Percentiles rank a stretch among this genome's conserved stretches.
These are phyloP conservation scores for Epichloe coenophiala DNA, from an alignment of 2,329 filamentous ascomycete genomes.

Conservation along the genomic window DNA sequence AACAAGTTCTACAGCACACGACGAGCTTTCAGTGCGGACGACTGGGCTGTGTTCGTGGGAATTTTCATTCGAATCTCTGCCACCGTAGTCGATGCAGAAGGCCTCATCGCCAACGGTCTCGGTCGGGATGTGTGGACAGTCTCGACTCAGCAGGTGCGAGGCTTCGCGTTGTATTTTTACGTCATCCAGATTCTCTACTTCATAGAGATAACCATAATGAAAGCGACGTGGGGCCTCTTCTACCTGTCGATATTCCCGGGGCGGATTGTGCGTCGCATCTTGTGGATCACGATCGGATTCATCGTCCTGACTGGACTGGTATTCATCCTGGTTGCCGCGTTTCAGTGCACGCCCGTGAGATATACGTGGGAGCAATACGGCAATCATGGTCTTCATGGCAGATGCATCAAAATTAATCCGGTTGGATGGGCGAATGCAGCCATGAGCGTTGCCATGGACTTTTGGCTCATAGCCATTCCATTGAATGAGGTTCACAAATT, in stretches of 20 bases:
- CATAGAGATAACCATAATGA: conserved; percentile 25
- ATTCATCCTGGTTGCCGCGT: conserved; percentile 26
- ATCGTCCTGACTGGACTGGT: conserved; percentile 19
- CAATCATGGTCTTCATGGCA: conserved; percentile 22
- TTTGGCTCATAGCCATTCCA: conserved; percentile 32
- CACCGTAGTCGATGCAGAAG: conserved; percentile 13
- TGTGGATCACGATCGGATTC: conserved; percentile 22
- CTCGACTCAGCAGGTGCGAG: conserved; percentile 10
- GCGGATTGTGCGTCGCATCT: conserved; percentile 17
- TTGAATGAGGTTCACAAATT: conserved; percentile 22
- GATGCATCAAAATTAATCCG: conserved; percentile 29
- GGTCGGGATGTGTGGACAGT: background rate
- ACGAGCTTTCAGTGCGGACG: conserved; percentile 18
- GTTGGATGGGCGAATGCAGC: conserved; percentile 32
- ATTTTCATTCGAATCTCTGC: conserved; percentile 12
- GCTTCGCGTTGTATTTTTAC: conserved; percentile 24
- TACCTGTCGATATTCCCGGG: conserved; percentile 33
- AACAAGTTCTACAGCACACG: conserved; percentile 16
- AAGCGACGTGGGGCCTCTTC: conserved; percentile 33
- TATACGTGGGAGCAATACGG: conserved; percentile 36
- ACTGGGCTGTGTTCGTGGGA: conserved; percentile 14
- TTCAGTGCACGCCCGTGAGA: conserved; percentile 31
- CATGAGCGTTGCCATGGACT: conserved; percentile 31
- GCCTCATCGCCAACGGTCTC: conserved; percentile 11
- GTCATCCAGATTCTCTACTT: conserved; percentile 26